Evolutionary conservation across 208 protist genomes (phyloP).

Genomic region (Endotrypanum monterogeii): DNA sequence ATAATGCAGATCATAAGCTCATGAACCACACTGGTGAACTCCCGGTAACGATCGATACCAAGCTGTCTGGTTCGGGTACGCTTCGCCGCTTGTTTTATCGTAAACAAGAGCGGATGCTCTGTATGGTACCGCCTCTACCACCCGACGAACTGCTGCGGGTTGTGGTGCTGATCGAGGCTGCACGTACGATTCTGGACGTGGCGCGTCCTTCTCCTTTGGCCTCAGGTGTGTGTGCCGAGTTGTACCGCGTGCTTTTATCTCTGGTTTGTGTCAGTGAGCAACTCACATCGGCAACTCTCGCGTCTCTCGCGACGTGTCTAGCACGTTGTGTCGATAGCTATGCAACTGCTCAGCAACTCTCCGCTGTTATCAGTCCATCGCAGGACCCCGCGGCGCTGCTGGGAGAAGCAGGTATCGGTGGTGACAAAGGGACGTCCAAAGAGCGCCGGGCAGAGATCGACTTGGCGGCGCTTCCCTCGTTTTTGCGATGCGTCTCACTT

Average conservation of each 20-base stretch:
- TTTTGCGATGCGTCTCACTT: not conserved
- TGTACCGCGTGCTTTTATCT: slow-evolving; percentile 51
- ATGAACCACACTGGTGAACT: not conserved
- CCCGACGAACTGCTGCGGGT: slow-evolving; percentile 34
- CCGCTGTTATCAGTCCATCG: not conserved
- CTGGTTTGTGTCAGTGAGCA: slow-evolving; percentile 58
- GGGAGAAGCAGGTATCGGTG: not conserved
- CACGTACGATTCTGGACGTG: slow-evolving; percentile 33
- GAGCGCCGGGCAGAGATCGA: not conserved
- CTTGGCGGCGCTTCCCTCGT: not conserved
- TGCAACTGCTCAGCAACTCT: slow-evolving; percentile 24
- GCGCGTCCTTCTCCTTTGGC: slow-evolving; percentile 18
- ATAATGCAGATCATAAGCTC: not conserved
- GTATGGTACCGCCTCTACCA: slow-evolving; percentile 38
- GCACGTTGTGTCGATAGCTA: slow-evolving; percentile 52
- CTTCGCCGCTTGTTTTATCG: slow-evolving; percentile 15
- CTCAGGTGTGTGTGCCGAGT: slow-evolving; percentile 19
- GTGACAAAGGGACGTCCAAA: not conserved
- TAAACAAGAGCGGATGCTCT: slow-evolving; percentile 24
- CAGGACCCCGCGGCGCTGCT: not conserved
- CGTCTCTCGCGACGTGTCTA: slow-evolving; percentile 43
- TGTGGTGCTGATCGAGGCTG: slow-evolving; percentile 37
- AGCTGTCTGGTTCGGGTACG: not conserved
- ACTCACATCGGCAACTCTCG: slow-evolving; percentile 43
- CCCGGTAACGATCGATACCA: not conserved